A percentile compares a stretch with the other conserved stretches of the same genome.
Conservation (phyloP, 352 stramenopile genomes). For the Peronospora tabacina region DNA sequence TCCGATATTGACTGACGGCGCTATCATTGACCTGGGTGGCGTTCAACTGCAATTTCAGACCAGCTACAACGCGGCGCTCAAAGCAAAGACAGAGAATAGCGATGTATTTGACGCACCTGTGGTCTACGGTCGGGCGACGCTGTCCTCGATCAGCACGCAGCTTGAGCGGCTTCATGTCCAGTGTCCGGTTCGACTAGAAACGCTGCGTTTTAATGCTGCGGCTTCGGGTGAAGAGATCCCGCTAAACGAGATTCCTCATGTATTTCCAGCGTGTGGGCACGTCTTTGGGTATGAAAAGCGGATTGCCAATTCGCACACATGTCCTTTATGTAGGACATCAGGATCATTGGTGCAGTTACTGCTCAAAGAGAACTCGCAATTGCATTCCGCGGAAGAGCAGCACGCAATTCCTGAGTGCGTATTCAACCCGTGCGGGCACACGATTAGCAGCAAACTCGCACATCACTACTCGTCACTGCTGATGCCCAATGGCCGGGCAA, state of each 20-base stretch:
- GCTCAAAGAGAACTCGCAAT: conserved; percentile 69
- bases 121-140: conserved; percentile 25
- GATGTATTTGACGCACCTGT: conserved; percentile 24
- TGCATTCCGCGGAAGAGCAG: conserved; percentile 52
- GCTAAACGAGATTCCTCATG: conserved; percentile 51
- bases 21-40: conserved; percentile 69
- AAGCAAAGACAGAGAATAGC: conserved; percentile 23
- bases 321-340: conserved; percentile 56
- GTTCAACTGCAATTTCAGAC: conserved; percentile 75
- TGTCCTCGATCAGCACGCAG: conserved; percentile 51
- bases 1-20: conserved; percentile 54
- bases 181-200: conserved; percentile 69
- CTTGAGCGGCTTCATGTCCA: conserved; percentile 65
- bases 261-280: conserved; percentile 73
- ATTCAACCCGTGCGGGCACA: conserved; percentile 77
- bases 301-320: conserved; percentile 52
- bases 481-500: conserved; percentile 69
- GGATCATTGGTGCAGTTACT: conserved; percentile 59
- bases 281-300: conserved; percentile 70
- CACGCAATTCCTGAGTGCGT: conserved; percentile 64
- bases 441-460: conserved; percentile 61
- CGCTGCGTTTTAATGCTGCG: conserved; percentile 44
- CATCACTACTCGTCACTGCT: conserved; percentile 47
- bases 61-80: conserved; percentile 19
- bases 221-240: conserved; percentile 39